Evolutionary conservation across 352 stramenopile genomes (phyloP).

Genomic region (Globisporangium apiculatum): DNA sequence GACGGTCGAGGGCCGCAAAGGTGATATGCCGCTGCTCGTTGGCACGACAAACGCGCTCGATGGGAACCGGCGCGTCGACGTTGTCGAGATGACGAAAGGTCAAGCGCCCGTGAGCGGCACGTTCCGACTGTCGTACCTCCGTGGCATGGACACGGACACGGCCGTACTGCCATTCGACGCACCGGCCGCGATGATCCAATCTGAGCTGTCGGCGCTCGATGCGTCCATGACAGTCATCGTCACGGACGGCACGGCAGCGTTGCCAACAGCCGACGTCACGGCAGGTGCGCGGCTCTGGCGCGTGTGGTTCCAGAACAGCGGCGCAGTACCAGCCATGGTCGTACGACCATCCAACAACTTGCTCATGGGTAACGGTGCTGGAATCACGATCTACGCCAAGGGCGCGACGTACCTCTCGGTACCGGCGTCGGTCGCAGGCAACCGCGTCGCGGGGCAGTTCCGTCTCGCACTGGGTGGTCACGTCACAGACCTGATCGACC

Average conservation of each 20-base stretch:
- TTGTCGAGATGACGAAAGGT: conserved; percentile 66
- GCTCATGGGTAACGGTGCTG: conserved; percentile 84
- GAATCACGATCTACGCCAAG: conserved; percentile 75
- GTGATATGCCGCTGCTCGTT: conserved; percentile 86
- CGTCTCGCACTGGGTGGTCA: conserved; percentile 84
- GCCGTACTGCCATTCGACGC: conserved; percentile 52
- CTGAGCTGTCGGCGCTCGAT: conserved; percentile 75
- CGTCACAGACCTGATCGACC: conserved; percentile 81
- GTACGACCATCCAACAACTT: conserved; percentile 68
- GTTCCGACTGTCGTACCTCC: conserved; percentile 86
- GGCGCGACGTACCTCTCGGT: conserved; percentile 27
- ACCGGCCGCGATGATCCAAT: conserved; percentile 38
- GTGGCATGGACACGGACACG: conserved; percentile 74
- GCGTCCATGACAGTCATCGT: conserved; percentile 71
- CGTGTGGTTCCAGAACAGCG: conserved; percentile 89
- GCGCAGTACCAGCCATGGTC: conserved; percentile 85
- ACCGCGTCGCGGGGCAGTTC: conserved; percentile 87
- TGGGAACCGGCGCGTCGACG: conserved; percentile 85
- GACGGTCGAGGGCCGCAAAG: conserved; percentile 62
- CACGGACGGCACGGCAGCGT: conserved; percentile 37
- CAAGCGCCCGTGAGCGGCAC: conserved; percentile 86
- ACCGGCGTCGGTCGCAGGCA: conserved; percentile 66
- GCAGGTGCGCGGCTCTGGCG: conserved; percentile 71
- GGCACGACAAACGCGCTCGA: conserved; percentile 84
- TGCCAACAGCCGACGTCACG: conserved; percentile 27